phyloP scores from a whole-genome alignment of 2,329 filamentous ascomycete species.

The Xylaria hypoxylon region DNA sequence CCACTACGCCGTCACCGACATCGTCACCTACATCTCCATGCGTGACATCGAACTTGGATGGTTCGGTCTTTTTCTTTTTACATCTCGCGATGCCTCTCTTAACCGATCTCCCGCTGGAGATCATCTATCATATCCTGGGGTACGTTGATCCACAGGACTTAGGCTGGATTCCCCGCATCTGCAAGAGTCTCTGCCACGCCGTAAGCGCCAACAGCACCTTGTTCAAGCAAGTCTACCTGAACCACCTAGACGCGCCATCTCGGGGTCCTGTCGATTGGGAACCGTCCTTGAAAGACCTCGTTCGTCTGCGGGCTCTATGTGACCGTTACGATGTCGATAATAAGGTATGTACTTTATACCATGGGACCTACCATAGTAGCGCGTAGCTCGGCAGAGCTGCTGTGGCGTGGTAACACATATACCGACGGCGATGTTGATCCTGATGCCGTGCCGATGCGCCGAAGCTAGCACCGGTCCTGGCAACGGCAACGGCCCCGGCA shows the following conservation, averaged over 20 bases:
- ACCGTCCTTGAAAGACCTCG: constrained; percentile 57
- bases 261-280: constrained; percentile 55
- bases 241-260: constrained; percentile 60
- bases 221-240: constrained; percentile 71
- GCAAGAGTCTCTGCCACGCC: constrained; percentile 64
- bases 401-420: neutral
- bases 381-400: constrained; percentile 4
- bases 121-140: constrained; percentile 70
- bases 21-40: neutral
- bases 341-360: constrained; percentile 53
- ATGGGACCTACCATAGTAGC: neutral
- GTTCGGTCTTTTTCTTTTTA: neutral
- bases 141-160: constrained; percentile 69
- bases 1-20: neutral
- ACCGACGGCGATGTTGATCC: neutral
- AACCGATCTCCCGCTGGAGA: constrained; percentile 68
- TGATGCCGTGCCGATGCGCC: constrained; percentile 1
- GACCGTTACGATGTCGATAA: constrained; percentile 46
- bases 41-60: neutral
- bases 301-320: constrained; percentile 60
- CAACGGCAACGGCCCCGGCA: neutral
- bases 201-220: constrained; percentile 69
- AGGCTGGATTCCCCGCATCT: constrained; percentile 62
- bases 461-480: constrained; percentile 3
- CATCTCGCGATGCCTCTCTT: constrained; percentile 49